Conservation (phyloP, 176 grass and related monocot species). For the Panicum miliaceum region DNA sequence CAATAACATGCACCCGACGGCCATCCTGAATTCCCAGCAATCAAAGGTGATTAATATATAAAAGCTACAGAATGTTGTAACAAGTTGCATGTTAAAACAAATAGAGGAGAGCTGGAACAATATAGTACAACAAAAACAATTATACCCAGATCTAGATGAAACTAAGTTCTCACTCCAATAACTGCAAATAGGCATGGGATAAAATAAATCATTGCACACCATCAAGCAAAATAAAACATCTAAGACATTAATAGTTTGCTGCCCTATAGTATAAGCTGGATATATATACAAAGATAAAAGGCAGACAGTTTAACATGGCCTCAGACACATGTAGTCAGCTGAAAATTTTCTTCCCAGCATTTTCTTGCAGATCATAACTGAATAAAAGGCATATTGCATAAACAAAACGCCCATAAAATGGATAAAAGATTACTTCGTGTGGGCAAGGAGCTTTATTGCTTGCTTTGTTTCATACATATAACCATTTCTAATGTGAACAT, state of each 20-base stretch:
- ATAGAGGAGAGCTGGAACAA: neutral
- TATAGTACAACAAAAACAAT: neutral
- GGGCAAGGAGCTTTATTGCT: neutral
- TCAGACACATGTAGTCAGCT: neutral
- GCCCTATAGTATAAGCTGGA: neutral
- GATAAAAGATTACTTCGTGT: neutral
- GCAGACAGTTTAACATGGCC: neutral
- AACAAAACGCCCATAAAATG: neutral
- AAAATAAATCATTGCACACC: neutral
- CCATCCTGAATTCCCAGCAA: constrained; percentile 71
- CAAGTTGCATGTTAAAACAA: neutral
- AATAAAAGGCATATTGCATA: neutral
- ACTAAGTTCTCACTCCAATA: neutral
- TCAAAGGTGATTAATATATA: constrained; percentile 29
- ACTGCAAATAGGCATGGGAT: constrained; percentile 1
- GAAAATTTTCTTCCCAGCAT: neutral
- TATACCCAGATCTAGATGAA: neutral
- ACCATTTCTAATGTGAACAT: neutral
- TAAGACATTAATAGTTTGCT: neutral
- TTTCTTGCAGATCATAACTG: neutral
- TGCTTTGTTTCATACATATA: neutral
- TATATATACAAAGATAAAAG: neutral
- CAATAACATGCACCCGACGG: constrained; percentile 84
- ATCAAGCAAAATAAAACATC: neutral
- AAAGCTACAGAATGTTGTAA: neutral